A percentile compares a stretch with the other conserved stretches of the same genome.
These are phyloP conservation scores for Avena insularis DNA, from an alignment of 176 grass and related monocot species.

Conservation along the genomic window DNA sequence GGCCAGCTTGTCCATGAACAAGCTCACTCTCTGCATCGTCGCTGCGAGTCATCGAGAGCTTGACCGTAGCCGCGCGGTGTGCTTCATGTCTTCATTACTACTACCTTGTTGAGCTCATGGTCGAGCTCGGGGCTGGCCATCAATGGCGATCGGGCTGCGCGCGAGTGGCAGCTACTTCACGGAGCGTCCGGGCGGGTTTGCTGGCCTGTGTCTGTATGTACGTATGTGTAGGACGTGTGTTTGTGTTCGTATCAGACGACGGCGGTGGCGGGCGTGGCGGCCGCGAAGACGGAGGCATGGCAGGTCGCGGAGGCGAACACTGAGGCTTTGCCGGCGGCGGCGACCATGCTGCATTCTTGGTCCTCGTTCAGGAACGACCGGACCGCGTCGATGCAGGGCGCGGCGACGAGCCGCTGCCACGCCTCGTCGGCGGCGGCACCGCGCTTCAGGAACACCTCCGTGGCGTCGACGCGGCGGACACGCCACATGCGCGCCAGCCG, in stretches of 20 bases:
- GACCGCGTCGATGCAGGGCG: constrained; percentile 53
- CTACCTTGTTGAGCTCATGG: background rate
- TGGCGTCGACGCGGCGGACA: constrained; percentile 79
- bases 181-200: background rate
- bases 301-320: constrained; percentile 3
- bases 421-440: constrained; percentile 52
- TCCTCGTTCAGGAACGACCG: constrained; percentile 53
- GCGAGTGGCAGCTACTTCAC: background rate
- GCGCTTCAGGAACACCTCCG: constrained; percentile 58
- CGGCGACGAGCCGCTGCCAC: constrained; percentile 68
- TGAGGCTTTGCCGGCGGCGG: constrained; percentile 36
- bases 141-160: background rate
- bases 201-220: constrained; percentile 13
- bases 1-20: constrained; percentile 33
- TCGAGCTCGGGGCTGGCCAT: constrained; percentile 3
- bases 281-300: constrained; percentile 32
- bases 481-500: constrained; percentile 68
- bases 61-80: constrained; percentile 33
- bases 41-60: constrained; percentile 33
- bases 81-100: background rate
- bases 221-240: background rate
- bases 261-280: constrained; percentile 19
- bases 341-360: constrained; percentile 47
- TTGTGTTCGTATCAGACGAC: background rate
- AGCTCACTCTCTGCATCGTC: constrained; percentile 25